Evolutionary conservation across 2,329 filamentous ascomycete genomes (phyloP), one percentile per base, ranked within the genome.

Genomic region (Phialemoniopsis sp.): DNA sequence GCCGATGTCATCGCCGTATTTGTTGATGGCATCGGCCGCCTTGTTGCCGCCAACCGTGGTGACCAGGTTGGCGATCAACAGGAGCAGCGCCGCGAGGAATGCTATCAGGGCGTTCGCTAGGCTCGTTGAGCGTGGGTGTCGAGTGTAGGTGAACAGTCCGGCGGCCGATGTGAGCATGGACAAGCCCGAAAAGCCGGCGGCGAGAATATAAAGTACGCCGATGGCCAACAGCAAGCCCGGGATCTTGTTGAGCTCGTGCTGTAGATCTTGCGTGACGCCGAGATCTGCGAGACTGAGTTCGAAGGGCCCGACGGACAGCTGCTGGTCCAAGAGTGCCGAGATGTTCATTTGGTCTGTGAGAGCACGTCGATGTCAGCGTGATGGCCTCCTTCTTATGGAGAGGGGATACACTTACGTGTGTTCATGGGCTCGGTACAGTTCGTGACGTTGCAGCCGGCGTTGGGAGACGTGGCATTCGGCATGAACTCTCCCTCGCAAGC

Each of bases 121-220:
- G 37, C 55, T 40, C 21, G 21, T 26, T 69, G 53, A 0, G 52
- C 39, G 2, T 66, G 51, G 14, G 53, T 43, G 47, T 16, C 31
- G 42, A 51, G 37, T 43, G 41, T 29, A 41, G 39, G 16, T 42
- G 28, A 16, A 34, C 41, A 71, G 44, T 31, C 62, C 59, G 8
- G 48, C 58, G 36, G 64, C 38, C 36, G 57, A 62, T 13, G 54
- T 50, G 3, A 76, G 50, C 51, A 74, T 64, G 26, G 63, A 59
- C 3, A 73, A 53, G 10, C 66, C 70, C 3, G 66, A 57, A 47
- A 68, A 59, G 14, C 54, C 62, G 34, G 63, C 55, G 39, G 59
- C 64, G 2, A 77, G 45, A 31, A 70, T 63, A 53, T 70, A 76
- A 40, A 78, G 54, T 36, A 73, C 56, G 51, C 72, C 71, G 35